Evolutionary conservation across 2,329 filamentous ascomycete species (phyloP).

Genomic region (Hymenoscyphus linearis): DNA sequence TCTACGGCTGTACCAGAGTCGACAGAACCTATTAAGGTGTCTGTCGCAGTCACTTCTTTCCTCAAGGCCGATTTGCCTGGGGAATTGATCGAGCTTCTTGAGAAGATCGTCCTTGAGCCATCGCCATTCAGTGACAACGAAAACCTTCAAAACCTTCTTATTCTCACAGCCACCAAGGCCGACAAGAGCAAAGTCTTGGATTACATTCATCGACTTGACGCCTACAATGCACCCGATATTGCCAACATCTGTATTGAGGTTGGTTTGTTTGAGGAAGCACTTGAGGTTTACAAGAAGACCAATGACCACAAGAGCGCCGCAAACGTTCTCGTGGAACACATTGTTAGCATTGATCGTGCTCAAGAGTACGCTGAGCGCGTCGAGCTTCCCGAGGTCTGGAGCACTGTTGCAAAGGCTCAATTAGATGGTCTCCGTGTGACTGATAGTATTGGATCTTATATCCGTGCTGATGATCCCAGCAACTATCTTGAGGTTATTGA

Average conservation of each 20-base stretch:
- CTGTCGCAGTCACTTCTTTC: constrained; percentile 88
- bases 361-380: constrained; percentile 94
- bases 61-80: constrained; percentile 84
- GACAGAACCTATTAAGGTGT: constrained; percentile 89
- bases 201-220: constrained; percentile 87
- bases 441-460: constrained; percentile 94
- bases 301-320: constrained; percentile 81
- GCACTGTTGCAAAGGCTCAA: constrained; percentile 95
- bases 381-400: constrained; percentile 94
- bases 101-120: constrained; percentile 99
- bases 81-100: constrained; percentile 92
- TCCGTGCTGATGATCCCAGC: constrained; percentile 84
- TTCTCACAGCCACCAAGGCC: constrained; percentile 94
- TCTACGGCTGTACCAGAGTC: constrained; percentile 92
- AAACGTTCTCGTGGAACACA: constrained; percentile 88
- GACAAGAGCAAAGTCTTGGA: constrained; percentile 93
- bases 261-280: constrained; percentile 91
- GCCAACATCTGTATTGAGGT: constrained; percentile 90
- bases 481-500: constrained; percentile 97
- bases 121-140: constrained; percentile 97
- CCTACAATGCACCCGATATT: constrained; percentile 89
- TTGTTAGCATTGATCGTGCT: constrained; percentile 96
- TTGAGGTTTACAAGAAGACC: constrained; percentile 98
- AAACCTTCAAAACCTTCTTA: constrained; percentile 90
- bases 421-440: constrained; percentile 89